phyloP scores from a whole-genome alignment of 352 stramenopile species.

The Phytophthora pseudosyringae region DNA sequence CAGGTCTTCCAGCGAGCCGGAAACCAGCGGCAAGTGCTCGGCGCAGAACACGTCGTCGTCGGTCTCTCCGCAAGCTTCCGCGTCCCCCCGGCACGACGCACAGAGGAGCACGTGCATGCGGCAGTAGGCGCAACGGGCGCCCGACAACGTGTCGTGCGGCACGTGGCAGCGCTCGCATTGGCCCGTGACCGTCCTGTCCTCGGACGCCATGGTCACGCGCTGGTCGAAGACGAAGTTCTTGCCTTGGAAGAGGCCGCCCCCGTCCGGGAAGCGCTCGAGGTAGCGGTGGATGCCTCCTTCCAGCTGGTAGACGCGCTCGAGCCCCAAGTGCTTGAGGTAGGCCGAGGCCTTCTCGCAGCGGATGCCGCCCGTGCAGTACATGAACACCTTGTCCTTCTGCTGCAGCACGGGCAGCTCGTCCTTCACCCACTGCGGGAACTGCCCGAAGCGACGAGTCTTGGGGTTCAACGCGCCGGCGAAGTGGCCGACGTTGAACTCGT shows the following conservation, averaged over 20 bases:
- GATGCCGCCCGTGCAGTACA: slow-evolving; percentile 89
- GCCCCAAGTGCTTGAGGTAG: slow-evolving; percentile 73
- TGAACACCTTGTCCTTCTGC: slow-evolving; percentile 80
- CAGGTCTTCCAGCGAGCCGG: slow-evolving; percentile 50
- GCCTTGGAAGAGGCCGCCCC: slow-evolving; percentile 72
- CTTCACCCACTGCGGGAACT: slow-evolving; percentile 77
- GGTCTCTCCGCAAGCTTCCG: slow-evolving; percentile 25
- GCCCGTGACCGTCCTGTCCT: slow-evolving; percentile 61
- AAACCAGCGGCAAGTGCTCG: slow-evolving; percentile 61
- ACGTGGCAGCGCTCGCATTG: slow-evolving; percentile 63
- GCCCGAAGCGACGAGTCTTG: slow-evolving; percentile 80
- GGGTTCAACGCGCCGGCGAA: slow-evolving; percentile 80
- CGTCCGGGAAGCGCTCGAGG: slow-evolving; percentile 78
- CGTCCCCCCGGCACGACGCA: slow-evolving; percentile 41
- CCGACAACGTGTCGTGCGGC: slow-evolving; percentile 71
- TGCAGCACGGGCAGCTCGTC: slow-evolving; percentile 60
- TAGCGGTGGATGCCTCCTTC: slow-evolving; percentile 87
- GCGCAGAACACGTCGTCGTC: slow-evolving; percentile 59
- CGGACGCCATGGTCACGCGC: slow-evolving; percentile 70
- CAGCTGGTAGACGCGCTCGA: slow-evolving; percentile 80
- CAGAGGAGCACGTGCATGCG: slow-evolving; percentile 84
- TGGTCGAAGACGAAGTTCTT: slow-evolving; percentile 92
- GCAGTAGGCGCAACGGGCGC: slow-evolving; percentile 76
- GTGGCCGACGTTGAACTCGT: slow-evolving; percentile 85
- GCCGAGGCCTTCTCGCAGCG: slow-evolving; percentile 87